Evolutionary conservation across 2,329 filamentous ascomycete genomes (phyloP).

Genomic region (Drechslerella stenobrocha): DNA sequence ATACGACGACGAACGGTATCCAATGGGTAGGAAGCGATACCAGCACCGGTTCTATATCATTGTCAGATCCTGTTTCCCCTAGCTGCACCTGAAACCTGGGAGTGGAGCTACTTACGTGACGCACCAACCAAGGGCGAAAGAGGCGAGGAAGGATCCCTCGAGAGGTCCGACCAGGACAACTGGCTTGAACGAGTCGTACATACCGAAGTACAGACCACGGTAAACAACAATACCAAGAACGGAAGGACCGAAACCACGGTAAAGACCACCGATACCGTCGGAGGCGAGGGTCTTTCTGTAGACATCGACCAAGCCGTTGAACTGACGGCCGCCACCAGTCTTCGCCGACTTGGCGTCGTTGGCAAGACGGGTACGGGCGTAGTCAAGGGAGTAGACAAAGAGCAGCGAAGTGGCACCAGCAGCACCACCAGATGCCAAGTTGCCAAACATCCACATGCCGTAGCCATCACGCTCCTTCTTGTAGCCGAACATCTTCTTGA

Average conservation of each 20-base stretch:
- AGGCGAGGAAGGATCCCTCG: constrained; percentile 98
- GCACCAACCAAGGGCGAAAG: constrained; percentile 96
- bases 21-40: constrained; percentile 99
- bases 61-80: constrained; percentile 8
- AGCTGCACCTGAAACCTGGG: background rate
- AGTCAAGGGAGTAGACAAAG: constrained; percentile 99
- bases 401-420: constrained; percentile 99
- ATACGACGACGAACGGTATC: constrained; percentile 99
- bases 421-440: constrained; percentile 99
- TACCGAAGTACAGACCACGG: constrained; percentile 99
- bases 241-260: constrained; percentile 99
- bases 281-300: constrained; percentile 99
- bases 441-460: constrained; percentile 98
- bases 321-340: constrained; percentile 96
- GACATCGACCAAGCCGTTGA: constrained; percentile 99
- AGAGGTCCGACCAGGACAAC: constrained; percentile 88
- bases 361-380: constrained; percentile 99
- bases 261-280: constrained; percentile 99
- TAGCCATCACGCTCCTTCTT: constrained; percentile 99
- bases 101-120: constrained; percentile 65
- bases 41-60: constrained; percentile 75
- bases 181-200: constrained; percentile 99
- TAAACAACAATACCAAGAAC: constrained; percentile 99
- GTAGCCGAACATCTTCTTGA: constrained; percentile 99
- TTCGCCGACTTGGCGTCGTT: constrained; percentile 99